These are phyloP conservation scores for Thraustochytrium sp. DNA, from an alignment of 352 stramenopile species.

Conservation along the genomic window DNA sequence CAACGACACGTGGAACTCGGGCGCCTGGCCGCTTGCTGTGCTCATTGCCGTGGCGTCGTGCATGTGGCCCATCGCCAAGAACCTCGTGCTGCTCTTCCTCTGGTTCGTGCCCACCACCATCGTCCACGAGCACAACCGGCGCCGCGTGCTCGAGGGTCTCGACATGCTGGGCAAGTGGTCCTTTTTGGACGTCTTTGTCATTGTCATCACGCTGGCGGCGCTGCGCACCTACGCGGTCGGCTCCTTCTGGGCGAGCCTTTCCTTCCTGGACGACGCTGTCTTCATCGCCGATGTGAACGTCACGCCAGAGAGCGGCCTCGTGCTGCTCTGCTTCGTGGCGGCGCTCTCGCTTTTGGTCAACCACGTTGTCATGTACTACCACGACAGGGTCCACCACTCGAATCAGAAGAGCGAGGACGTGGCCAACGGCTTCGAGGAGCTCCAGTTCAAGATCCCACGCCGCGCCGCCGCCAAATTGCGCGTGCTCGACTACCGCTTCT, in stretches of 20 bases:
- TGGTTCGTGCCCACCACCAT: background rate
- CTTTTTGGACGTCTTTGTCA: background rate
- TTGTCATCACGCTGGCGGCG: background rate
- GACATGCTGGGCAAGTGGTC: constrained; percentile 13
- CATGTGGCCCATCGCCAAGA: background rate
- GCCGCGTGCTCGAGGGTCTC: background rate
- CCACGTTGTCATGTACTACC: background rate
- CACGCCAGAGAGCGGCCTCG: background rate
- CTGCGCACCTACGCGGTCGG: background rate
- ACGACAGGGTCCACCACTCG: background rate
- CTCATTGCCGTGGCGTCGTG: background rate
- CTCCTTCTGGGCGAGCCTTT: background rate
- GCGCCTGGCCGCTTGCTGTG: too few species aligned
- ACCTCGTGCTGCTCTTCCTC: background rate
- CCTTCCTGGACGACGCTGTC: background rate
- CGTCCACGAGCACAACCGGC: background rate
- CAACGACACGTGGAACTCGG: constrained; percentile 22
- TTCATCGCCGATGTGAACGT: too few species aligned
- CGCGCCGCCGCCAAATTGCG: background rate
- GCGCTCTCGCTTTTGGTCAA: background rate
- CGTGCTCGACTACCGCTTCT: background rate
- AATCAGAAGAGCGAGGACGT: constrained; percentile 4
- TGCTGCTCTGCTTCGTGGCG: background rate
- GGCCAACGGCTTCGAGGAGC: background rate
- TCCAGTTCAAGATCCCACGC: background rate